Evolutionary conservation across 2,329 filamentous ascomycete genomes (phyloP).

Genomic region (Alternaria arborescens): DNA sequence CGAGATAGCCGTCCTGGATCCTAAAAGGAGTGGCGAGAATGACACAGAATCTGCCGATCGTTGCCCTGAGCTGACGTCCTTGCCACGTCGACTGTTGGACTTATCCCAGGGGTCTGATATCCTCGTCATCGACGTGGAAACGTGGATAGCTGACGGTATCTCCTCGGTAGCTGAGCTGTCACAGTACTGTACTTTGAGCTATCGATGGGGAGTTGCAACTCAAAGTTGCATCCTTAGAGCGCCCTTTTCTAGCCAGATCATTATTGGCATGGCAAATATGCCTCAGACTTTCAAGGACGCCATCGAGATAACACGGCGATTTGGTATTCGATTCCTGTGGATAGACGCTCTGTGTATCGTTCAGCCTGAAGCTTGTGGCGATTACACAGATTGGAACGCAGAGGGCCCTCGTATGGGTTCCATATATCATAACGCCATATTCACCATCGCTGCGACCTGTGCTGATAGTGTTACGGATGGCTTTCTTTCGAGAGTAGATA

Average conservation of each 20-base stretch:
- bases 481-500: too few species aligned
- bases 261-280: not conserved
- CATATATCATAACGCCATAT: too few species aligned
- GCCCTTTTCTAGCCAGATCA: not conserved
- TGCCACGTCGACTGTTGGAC: not conserved
- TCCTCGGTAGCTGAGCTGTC: too few species aligned
- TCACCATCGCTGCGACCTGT: too few species aligned
- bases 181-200: too few species aligned
- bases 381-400: not conserved
- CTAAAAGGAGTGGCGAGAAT: not conserved
- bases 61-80: not conserved
- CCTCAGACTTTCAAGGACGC: conserved; percentile 17
- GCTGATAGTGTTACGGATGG: too few species aligned
- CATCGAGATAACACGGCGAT: not conserved
- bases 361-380: not conserved
- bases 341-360: conserved; percentile 18
- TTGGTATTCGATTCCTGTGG: conserved; percentile 9
- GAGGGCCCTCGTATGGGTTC: too few species aligned
- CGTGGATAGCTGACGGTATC: not conserved
- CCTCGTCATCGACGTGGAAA: not conserved
- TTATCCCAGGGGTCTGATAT: not conserved
- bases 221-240: too few species aligned
- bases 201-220: too few species aligned
- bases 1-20: not conserved
- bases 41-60: not conserved